Percentiles rank a stretch among this genome's conserved stretches.
These are phyloP conservation scores for Dictyostelium firmibasis DNA, from an alignment of 78 protist genomes.

Conservation along the genomic window DNA sequence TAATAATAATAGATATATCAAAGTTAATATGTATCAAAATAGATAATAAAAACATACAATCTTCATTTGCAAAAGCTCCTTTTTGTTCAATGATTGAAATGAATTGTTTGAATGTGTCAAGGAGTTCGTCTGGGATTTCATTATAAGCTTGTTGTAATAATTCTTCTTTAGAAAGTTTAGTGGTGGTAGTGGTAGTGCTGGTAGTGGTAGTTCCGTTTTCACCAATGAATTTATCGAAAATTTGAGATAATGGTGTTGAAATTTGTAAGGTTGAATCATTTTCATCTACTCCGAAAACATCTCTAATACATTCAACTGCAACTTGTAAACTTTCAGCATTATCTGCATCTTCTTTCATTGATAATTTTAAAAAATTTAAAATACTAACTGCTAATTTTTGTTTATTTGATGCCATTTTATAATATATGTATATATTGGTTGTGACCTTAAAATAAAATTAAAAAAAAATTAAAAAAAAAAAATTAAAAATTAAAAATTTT, in stretches of 20 bases:
- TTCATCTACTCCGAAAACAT: conserved; percentile 45
- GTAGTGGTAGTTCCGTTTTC: neutral
- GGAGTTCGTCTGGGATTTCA: conserved; percentile 32
- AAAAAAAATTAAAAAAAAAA: neutral
- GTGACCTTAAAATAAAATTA: neutral
- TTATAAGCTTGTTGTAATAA: neutral
- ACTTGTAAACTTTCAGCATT: conserved; percentile 36
- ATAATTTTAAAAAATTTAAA: conserved; percentile 7
- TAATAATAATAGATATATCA: neutral
- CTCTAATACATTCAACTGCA: conserved; percentile 44
- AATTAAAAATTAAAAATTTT: neutral
- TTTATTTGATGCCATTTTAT: conserved; percentile 28
- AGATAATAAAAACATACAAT: neutral
- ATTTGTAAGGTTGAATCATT: neutral
- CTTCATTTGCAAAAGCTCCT: conserved; percentile 45
- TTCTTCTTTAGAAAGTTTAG: neutral
- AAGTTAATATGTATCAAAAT: neutral
- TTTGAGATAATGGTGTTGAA: conserved; percentile 4
- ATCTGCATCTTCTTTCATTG: neutral
- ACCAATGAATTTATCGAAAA: neutral
- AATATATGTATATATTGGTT: neutral
- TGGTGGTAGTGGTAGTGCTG: conserved; percentile 1
- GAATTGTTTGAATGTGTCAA: neutral
- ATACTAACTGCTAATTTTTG: conserved; percentile 55
- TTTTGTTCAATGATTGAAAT: conserved; percentile 4